A percentile compares a stretch with the other conserved stretches of the same genome.
Conservation (phyloP, 345 rosid species). For the Eucalyptus urophylla region DNA sequence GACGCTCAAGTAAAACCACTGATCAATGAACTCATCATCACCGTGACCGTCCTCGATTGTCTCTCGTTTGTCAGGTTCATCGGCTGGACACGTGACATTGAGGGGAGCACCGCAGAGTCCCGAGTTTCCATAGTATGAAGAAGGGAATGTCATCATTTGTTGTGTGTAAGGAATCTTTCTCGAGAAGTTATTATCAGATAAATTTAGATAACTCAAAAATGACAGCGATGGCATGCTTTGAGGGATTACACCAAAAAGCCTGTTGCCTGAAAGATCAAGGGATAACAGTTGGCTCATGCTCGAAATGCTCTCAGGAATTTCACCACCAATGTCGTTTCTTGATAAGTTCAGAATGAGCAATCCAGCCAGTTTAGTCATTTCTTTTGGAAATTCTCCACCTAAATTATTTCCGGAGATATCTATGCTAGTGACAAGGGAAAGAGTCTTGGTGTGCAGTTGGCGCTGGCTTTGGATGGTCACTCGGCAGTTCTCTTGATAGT, state of each 20-base stretch:
- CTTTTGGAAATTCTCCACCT: slow-evolving; percentile 17
- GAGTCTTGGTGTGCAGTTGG: slow-evolving; percentile 17
- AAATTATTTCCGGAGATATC: slow-evolving; percentile 25
- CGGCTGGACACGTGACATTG: no score
- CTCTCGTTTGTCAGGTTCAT: no score
- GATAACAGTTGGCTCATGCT: neutral
- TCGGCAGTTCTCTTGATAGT: slow-evolving; percentile 22
- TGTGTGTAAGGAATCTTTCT: no score
- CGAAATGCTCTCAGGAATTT: slow-evolving; percentile 18
- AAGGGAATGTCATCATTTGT: no score
- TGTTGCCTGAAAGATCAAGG: no score
- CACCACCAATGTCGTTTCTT: slow-evolving; percentile 8
- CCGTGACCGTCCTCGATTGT: neutral
- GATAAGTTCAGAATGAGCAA: slow-evolving; percentile 22
- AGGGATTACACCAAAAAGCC: no score
- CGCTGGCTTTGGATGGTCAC: slow-evolving; percentile 6
- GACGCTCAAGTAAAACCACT: slow-evolving; percentile 30
- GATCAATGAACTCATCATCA: slow-evolving; percentile 1
- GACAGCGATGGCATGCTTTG: no score
- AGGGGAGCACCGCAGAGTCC: no score
- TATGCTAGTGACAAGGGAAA: slow-evolving; percentile 32
- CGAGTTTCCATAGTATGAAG: no score
- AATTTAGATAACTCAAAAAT: no score
- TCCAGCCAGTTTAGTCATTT: slow-evolving; percentile 15
- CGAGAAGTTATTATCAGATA: no score